phyloP scores from a whole-genome alignment of 164 flowering plant species.

The Cinnamomum chago region DNA sequence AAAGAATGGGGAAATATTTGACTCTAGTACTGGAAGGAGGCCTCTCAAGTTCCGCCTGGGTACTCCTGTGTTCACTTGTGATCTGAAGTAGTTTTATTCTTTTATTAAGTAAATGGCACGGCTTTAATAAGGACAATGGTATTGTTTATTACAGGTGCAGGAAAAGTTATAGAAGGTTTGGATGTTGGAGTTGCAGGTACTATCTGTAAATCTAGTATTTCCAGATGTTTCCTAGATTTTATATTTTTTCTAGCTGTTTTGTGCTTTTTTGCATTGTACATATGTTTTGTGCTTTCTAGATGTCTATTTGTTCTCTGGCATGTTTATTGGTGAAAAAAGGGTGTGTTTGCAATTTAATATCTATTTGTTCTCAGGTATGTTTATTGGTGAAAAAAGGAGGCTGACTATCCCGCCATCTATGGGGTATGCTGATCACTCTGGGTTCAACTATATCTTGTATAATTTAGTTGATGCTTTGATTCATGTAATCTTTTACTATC shows the following conservation, averaged over 20 bases:
- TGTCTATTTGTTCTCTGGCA: conserved; percentile 41
- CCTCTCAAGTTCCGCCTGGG: too few relatives aligned
- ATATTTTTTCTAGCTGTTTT: not conserved
- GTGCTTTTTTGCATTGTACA: too few relatives aligned
- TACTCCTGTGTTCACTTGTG: too few relatives aligned
- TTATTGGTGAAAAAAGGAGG: conserved; percentile 88
- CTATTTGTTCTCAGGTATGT: conserved; percentile 62
- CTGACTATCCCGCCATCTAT: conserved; percentile 91
- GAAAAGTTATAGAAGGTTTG: conserved; percentile 84
- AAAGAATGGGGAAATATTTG: conserved; percentile 15
- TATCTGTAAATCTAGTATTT: not conserved
- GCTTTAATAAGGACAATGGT: not conserved
- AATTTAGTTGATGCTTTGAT: not conserved
- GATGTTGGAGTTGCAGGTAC: conserved; percentile 89
- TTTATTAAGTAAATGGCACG: not conserved
- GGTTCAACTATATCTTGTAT: not conserved
- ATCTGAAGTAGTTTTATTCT: not conserved
- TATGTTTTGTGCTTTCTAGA: not conserved
- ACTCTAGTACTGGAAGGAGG: too few relatives aligned
- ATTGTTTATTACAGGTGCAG: conserved; percentile 52
- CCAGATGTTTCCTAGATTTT: not conserved
- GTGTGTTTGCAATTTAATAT: not conserved
- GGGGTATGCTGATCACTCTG: conserved; percentile 56
- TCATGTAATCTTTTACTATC: not conserved
- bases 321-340: conserved; percentile 92